These are phyloP conservation scores for Tylopilus sp. DNA, from an alignment of 1,284 basidiomycete genomes.

Conservation along the genomic window DNA sequence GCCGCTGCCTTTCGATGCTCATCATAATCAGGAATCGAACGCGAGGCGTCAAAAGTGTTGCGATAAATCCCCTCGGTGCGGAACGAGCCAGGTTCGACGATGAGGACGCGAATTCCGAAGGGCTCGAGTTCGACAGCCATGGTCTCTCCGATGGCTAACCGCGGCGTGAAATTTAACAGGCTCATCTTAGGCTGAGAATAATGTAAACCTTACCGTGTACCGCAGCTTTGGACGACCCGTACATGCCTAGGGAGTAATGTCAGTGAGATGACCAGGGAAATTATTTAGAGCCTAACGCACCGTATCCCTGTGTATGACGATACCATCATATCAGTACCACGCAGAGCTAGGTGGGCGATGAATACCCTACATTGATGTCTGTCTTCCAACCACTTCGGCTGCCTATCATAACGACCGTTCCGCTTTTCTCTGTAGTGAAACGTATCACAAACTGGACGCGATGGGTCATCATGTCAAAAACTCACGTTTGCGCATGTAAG, in stretches of 20 bases:
- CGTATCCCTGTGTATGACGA: constrained; percentile 30
- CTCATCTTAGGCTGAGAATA: too few relatives aligned
- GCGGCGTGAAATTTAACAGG: too few relatives aligned
- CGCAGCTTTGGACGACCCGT: constrained; percentile 69
- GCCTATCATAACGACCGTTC: constrained; percentile 59
- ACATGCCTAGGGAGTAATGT: constrained; percentile 49
- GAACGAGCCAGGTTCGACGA: constrained; percentile 65
- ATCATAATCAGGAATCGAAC: constrained; percentile 57
- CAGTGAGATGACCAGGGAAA: neutral
- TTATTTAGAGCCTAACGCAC: constrained; percentile 15
- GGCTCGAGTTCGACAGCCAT: constrained; percentile 61
- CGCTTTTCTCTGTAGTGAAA: constrained; percentile 33
- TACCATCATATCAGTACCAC: neutral
- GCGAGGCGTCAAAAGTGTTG: constrained; percentile 28
- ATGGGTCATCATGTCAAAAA: constrained; percentile 13
- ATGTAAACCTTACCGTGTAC: constrained; percentile 53
- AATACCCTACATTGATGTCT: constrained; percentile 52
- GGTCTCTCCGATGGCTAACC: constrained; percentile 56
- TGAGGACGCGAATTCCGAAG: constrained; percentile 63
- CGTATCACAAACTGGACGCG: neutral
- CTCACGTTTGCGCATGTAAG: constrained; percentile 55
- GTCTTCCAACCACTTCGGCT: constrained; percentile 66
- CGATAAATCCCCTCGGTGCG: constrained; percentile 57
- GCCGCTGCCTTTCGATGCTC: constrained; percentile 45
- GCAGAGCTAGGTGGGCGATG: neutral